Base-by-base conservation (phyloP, 352 stramenopile species). In the Bremia lactucae region DNA sequence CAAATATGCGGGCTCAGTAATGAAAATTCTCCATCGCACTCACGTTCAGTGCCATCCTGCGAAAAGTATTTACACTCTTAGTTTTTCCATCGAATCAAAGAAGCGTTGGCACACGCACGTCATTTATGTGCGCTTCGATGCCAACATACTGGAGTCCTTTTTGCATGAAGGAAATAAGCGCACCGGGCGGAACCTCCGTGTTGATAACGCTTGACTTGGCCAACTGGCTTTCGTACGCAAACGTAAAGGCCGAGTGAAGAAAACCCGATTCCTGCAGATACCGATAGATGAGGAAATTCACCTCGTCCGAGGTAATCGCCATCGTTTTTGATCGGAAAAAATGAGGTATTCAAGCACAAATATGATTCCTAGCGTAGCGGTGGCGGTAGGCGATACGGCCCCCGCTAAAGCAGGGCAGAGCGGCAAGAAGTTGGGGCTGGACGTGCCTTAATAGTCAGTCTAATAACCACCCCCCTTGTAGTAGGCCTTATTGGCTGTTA, bases 211-310 rank as follows among this genome's bases (percentile, higher is more conserved):
- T 92, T 15, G 91, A 94, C 65, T 97, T 94, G 29, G 83, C 84
- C 25, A 98, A 57, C 47, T 98, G 88, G 31, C 87, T 97, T 65
- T 99, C 96, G 54, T 98, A 97, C 14, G 87, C 90, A 55, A 98
- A 98, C n/a, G 94, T 97, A 62, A 98, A 99, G 33, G 94, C 87
- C 18, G 92, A 96, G 72, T 99, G 96, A 48, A 96, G 76, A 59
- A 98, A 98, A 10, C 94, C 92, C 16, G 85, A 97, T 65, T 98
- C 93, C 50, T 97, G 88, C 36, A 98, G 77, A 61, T 98, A 99
- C 46, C 95, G 76, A 65, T 98, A 98, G 18, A 99, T 82, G 28
- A 99, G 75, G 68, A 97, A 97, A 65, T 99, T 99, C 21, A 99
- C 72, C 71, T 99, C 96, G 55, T 98, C 95, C 40, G 81, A 94